Evolutionary conservation across 257 asterid genomes (phyloP).

Genomic region (Euphrasia confusa): DNA sequence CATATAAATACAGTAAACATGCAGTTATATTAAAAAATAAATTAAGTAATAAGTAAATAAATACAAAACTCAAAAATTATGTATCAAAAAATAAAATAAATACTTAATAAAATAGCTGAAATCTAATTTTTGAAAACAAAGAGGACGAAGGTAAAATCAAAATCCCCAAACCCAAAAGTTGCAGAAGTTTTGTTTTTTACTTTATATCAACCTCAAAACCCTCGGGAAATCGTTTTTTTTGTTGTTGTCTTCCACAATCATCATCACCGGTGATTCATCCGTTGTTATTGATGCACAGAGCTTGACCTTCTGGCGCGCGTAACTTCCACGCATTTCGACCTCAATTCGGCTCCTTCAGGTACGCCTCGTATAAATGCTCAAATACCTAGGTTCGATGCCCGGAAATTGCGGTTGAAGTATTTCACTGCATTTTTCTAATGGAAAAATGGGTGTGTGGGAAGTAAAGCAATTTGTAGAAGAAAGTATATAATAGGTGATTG

Average conservation of each 20-base stretch:
- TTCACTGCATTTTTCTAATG: constrained; percentile 3
- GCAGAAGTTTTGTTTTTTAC: too few species aligned
- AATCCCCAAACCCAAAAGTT: too few species aligned
- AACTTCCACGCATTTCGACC: constrained; percentile 10
- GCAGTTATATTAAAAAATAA: too few species aligned
- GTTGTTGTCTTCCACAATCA: background rate
- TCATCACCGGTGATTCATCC: constrained; percentile 13
- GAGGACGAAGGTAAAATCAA: too few species aligned
- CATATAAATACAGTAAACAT: too few species aligned
- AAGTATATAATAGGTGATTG: background rate
- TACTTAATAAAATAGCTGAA: too few species aligned
- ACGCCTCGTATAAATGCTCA: constrained; percentile 14
- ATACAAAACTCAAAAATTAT: too few species aligned
- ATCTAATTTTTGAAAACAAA: too few species aligned
- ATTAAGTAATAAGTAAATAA: too few species aligned
- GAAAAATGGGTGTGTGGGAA: constrained; percentile 12
- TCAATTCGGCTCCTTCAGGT: constrained; percentile 27
- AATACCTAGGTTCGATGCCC: constrained; percentile 18
- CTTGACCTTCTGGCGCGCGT: background rate
- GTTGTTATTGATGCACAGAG: constrained; percentile 1
- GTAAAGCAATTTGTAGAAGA: background rate
- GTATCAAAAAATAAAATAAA: too few species aligned
- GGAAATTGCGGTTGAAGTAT: background rate
- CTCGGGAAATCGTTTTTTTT: background rate
- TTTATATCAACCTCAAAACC: constrained; percentile 22